These are phyloP conservation scores for barley (Hordeum vulgare) DNA, from an alignment of 176 grass and related monocot genomes.

Conservation along the genomic window DNA sequence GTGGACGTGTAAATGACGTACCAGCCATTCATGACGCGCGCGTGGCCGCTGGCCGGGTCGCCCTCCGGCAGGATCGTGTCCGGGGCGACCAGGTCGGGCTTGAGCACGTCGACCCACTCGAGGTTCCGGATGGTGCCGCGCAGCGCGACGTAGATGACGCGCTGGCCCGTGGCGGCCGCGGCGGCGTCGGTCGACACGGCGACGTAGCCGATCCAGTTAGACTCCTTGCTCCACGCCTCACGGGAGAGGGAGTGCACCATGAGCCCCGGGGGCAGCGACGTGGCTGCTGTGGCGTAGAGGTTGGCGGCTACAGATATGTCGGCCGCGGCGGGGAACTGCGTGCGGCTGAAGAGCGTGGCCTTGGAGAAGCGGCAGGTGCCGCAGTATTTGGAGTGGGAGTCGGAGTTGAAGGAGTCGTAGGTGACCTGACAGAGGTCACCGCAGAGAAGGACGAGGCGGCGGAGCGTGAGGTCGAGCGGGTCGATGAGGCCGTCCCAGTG, in stretches of 20 bases:
- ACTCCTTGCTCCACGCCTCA: slow-evolving; percentile 91
- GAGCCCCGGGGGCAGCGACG: slow-evolving; percentile 32
- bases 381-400: slow-evolving; percentile 53
- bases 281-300: slow-evolving; percentile 60
- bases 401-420: slow-evolving; percentile 85
- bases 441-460: slow-evolving; percentile 66
- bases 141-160: slow-evolving; percentile 73
- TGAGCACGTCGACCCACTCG: slow-evolving; percentile 74
- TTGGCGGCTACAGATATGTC: slow-evolving; percentile 47
- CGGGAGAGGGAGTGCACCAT: slow-evolving; percentile 53
- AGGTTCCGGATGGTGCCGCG: slow-evolving; percentile 78
- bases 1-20: slow-evolving; percentile 72
- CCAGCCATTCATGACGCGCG: slow-evolving; percentile 87
- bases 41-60: neutral
- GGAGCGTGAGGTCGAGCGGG: slow-evolving; percentile 69
- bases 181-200: slow-evolving; percentile 56
- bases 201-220: slow-evolving; percentile 90
- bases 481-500: slow-evolving; percentile 77
- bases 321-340: slow-evolving; percentile 40
- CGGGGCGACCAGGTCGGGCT: slow-evolving; percentile 47
- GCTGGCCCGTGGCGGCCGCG: slow-evolving; percentile 39
- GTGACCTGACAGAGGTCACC: slow-evolving; percentile 90
- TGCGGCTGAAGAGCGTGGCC: slow-evolving; percentile 46
- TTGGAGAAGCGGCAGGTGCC: slow-evolving; percentile 78
- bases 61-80: slow-evolving; percentile 47